Percentiles rank a stretch among this genome's conserved stretches.
Evolutionary conservation across 805 yeast species (phyloP).

Genomic region (Debaryomyces prosopidis): DNA sequence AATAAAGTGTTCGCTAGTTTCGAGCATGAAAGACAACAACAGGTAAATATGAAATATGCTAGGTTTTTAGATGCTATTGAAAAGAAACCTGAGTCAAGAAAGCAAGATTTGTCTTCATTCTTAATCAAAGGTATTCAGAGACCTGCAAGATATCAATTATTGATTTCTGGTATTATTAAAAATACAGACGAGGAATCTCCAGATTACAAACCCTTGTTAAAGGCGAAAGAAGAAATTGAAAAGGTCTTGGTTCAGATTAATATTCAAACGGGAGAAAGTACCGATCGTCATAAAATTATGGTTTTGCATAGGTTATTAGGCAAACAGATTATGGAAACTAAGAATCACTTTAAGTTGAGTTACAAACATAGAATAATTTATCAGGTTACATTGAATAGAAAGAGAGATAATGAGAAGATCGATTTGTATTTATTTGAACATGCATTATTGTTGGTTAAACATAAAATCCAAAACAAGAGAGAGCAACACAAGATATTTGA

Average conservation of each 20-base stretch:
- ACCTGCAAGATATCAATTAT: constrained; percentile 89
- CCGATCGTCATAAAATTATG: constrained; percentile 87
- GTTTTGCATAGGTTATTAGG: constrained; percentile 55
- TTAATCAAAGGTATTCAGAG: constrained; percentile 94
- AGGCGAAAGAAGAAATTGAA: constrained; percentile 74
- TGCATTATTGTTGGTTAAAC: constrained; percentile 79
- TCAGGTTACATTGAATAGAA: constrained; percentile 69
- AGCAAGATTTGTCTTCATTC: constrained; percentile 89
- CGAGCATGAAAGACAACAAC: constrained; percentile 91
- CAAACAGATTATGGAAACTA: constrained; percentile 81
- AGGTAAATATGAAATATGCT: constrained; percentile 88
- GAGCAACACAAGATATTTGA: constrained; percentile 91
- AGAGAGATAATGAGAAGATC: constrained; percentile 76
- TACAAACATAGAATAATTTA: constrained; percentile 81
- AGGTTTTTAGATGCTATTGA: constrained; percentile 90
- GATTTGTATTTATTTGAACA: constrained; percentile 89
- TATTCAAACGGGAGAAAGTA: constrained; percentile 88
- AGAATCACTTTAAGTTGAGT: constrained; percentile 79
- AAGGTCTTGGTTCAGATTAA: constrained; percentile 77
- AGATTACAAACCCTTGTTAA: constrained; percentile 66
- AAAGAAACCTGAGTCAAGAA: constrained; percentile 78
- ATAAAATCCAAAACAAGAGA: constrained; percentile 82
- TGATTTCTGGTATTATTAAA: constrained; percentile 80
- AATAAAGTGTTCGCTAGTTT: constrained; percentile 93
- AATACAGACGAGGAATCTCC: constrained; percentile 75